Percentiles rank a stretch among this genome's conserved stretches.
phyloP scores from a whole-genome alignment of 2,329 filamentous ascomycete genomes.

The Akanthomyces uredinophilus region DNA sequence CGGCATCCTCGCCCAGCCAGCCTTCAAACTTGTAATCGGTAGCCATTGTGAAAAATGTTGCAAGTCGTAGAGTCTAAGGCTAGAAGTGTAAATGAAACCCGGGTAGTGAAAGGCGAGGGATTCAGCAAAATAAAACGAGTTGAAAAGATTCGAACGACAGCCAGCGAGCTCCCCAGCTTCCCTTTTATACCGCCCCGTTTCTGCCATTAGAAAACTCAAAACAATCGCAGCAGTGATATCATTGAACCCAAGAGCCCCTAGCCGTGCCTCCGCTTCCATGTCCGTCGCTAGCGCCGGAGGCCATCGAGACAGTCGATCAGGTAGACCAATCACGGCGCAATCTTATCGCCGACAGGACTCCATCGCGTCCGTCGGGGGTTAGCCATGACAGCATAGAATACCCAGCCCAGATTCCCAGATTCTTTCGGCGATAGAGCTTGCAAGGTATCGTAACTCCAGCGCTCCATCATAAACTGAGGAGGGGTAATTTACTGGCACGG shows the following conservation, averaged over 20 bases:
- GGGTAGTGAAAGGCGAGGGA: background rate
- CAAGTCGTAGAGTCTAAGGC: background rate
- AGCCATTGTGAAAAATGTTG: constrained; percentile 22
- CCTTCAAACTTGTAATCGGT: constrained; percentile 45
- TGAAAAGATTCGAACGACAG: background rate
- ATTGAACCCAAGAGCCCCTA: background rate
- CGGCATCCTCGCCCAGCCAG: constrained; percentile 41
- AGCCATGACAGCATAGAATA: constrained; percentile 1
- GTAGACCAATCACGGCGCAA: constrained; percentile 3
- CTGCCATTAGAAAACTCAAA: background rate
- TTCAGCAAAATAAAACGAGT: background rate
- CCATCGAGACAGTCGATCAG: background rate
- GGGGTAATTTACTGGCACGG: background rate
- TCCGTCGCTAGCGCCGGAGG: background rate
- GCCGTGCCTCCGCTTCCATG: background rate
- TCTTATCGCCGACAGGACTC: constrained; percentile 8
- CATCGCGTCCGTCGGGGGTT: background rate
- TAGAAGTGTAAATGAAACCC: background rate
- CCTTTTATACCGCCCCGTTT: background rate
- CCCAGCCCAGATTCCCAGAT: background rate
- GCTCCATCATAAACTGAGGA: background rate
- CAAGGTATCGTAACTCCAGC: background rate
- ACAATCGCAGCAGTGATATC: background rate
- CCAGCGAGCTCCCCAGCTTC: background rate
- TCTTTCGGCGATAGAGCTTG: constrained; percentile 16